Evolutionary conservation across 1,284 basidiomycete genomes (phyloP), one percentile per base, ranked within the genome.

Genomic region (Microbotryum scabiosae): DNA sequence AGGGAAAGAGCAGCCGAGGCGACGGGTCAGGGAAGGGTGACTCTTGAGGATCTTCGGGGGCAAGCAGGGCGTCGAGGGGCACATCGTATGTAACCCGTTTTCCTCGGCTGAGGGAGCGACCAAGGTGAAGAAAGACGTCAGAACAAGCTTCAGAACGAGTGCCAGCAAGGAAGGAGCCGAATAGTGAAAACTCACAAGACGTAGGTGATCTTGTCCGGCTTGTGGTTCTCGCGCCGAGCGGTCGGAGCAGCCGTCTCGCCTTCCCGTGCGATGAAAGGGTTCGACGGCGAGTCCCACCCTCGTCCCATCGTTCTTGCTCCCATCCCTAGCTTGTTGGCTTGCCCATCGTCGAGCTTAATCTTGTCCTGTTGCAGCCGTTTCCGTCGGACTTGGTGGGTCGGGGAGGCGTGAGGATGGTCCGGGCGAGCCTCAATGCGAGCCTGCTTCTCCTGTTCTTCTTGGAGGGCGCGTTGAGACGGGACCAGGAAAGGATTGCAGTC

Each of bases 41-140:
- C 18, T 52, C 51, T 23, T 52, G 3, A 14, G 51, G 51, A 28
- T 52, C 51, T 52, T 52, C 51, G 1, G 25, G n/a, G 8, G 51
- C 23, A n/a, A 52, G 26, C n/a, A 52, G 51, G 20, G 51, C 20
- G 25, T 52, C 51, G 20, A 52, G 32, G n/a, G 51, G 51, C 16
- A 52, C 32, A 20, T 52, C 51, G 20, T 52, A 52, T 10, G 51
- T 52, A 16, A 52, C 26, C 10, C 51, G 51, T 30, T 52, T 52
- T 25, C 51, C 51, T 52, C 51, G 51, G 30, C 51, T 52, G 30
- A 30, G 7, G n/a, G 23, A n/a, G 1, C 32, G n/a, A 41, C 28
- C 25, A 28, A 28, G 47, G 3, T 16, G 4, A 21, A 25, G 26
- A 25, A 32, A 23, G 32, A 8, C 5, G 51, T 30, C 47, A 49